These are phyloP conservation scores for Leccinum aurantiacum DNA, from an alignment of 768 basidiomycete genomes.

Conservation along the genomic window DNA sequence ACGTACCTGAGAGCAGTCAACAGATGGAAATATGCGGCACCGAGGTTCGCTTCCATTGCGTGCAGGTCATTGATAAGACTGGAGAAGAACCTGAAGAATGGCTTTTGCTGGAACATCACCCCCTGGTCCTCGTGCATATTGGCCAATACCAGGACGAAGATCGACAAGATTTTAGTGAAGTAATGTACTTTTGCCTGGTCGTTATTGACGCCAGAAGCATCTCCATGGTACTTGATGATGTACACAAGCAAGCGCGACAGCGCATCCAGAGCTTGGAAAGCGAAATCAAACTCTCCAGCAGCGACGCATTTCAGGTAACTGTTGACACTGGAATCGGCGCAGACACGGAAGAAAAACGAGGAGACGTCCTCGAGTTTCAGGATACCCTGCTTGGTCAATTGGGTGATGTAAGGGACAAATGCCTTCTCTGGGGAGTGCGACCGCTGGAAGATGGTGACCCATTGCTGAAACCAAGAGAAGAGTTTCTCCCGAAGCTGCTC, in stretches of 20 bases:
- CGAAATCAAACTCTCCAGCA: conserved; percentile 68
- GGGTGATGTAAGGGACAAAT: conserved; percentile 96
- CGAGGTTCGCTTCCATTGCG: conserved; percentile 79
- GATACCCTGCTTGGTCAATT: conserved; percentile 94
- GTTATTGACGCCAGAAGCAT: conserved; percentile 88
- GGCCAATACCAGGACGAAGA: conserved; percentile 93
- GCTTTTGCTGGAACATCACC: conserved; percentile 89
- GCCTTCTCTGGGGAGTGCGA: conserved; percentile 90
- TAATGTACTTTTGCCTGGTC: conserved; percentile 97
- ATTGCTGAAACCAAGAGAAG: conserved; percentile 86
- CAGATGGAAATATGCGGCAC: conserved; percentile 86
- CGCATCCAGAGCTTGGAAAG: conserved; percentile 93
- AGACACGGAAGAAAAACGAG: conserved; percentile 97
- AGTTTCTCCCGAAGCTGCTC: conserved; percentile 76
- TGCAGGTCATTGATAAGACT: conserved; percentile 92
- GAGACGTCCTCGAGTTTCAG: conserved; percentile 95
- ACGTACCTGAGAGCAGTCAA: conserved; percentile 82
- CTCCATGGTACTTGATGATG: conserved; percentile 99
- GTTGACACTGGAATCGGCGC: conserved; percentile 90
- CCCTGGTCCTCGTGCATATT: conserved; percentile 95
- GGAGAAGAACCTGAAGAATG: conserved; percentile 98
- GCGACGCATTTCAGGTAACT: conserved; percentile 78
- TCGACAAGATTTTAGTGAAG: conserved; percentile 94
- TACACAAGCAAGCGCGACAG: conserved; percentile 93
- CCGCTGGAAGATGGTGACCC: conserved; percentile 93